These are phyloP conservation scores for Francoa sonchifolia DNA, from an alignment of 441 rosid genomes.

Conservation along the genomic window DNA sequence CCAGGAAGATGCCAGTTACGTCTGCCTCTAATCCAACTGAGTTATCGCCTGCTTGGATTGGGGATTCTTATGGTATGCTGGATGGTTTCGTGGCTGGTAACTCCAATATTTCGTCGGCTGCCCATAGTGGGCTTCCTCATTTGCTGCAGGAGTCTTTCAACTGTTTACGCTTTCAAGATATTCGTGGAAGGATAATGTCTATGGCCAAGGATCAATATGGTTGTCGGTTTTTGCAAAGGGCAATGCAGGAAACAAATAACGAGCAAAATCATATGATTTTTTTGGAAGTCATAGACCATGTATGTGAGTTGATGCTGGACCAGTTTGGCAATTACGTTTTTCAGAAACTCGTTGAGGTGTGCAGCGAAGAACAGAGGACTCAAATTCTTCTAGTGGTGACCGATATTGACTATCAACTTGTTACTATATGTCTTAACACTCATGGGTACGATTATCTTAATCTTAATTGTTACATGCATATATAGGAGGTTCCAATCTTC, in stretches of 20 bases:
- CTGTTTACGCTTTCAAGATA: too few species aligned
- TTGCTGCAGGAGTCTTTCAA: too few species aligned
- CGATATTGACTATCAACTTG: background rate
- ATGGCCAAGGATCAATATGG: background rate
- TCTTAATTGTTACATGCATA: background rate
- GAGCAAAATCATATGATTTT: background rate
- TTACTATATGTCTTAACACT: background rate
- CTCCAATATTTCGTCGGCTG: too few species aligned
- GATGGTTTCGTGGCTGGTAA: too few species aligned
- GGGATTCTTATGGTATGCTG: too few species aligned
- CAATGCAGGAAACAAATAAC: background rate
- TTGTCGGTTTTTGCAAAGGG: background rate
- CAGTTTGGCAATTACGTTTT: background rate
- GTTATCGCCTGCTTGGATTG: too few species aligned
- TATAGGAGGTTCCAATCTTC: background rate
- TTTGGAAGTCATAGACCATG: background rate
- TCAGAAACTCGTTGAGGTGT: background rate
- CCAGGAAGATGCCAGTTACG: too few species aligned
- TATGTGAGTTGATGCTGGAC: background rate
- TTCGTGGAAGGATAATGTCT: background rate
- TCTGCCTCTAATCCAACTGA: too few species aligned
- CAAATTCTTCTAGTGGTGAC: background rate
- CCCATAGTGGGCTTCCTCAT: too few species aligned
- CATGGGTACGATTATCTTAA: background rate
- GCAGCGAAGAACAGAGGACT: background rate